Evolutionary conservation across 1,284 basidiomycete genomes (phyloP), one percentile per base, ranked within the genome.

Genomic region (Malassezia brasiliensis): DNA sequence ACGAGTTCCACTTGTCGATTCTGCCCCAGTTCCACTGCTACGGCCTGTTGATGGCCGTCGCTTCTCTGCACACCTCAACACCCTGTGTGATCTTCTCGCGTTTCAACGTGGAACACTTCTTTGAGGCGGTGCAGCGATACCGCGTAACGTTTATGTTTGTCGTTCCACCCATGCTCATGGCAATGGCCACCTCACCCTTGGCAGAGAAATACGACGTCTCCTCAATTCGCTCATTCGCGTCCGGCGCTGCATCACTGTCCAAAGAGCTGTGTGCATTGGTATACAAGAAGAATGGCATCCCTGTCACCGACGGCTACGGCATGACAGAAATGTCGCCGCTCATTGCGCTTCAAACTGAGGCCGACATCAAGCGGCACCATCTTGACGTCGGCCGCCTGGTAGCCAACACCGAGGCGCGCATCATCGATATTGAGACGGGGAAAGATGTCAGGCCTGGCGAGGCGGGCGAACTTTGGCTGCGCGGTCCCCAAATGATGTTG

Each of bases 291-390:
- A 60, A 66, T 19, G 58, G 60, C n/a, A 66, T 72, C 47, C 37
- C 38, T 1, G 61, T 63, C 14, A 74, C 71, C 9, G 68, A 74
- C 47, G 71, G 67, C 2, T 73, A 72, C 52, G 71, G 71, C 31
- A 72, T 74, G 71, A 68, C 65, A 1, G 71, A 74, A 48, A 73
- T 72, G 68, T 69, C 67, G 5, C 71, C 71, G 1, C 64, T 74
- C 30, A 63, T 74, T 20, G 61, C 63, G 39, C 56, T 67, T 28
- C 69, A 74, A 56, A 72, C 66, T 31, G 47, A 53, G 39, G 47
- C 36, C 19, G 69, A 71, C 32, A 48, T 72, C 5, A 57, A 63
- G 5, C 36, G 22, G 6, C 8, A 53, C 22, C 64, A 52, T 25
- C 61, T 63, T 0, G 61, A 62, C 11, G 68, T 72, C 20, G 71